Evolutionary conservation across 345 rosid species (phyloP).

Genomic region (Cardiospermum halicacabum): DNA sequence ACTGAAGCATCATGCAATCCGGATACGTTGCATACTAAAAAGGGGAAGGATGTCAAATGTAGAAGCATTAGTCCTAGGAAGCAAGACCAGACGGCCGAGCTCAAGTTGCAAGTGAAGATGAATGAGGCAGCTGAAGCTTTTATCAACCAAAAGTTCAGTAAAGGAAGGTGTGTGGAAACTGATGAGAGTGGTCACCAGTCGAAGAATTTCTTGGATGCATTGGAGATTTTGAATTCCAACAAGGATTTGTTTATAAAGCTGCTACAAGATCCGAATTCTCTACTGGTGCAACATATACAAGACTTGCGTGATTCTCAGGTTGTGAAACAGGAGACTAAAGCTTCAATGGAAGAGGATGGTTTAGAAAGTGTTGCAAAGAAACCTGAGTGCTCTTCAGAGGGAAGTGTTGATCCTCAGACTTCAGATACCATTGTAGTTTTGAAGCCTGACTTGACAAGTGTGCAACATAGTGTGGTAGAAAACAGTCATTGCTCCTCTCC

Average conservation of each 20-base stretch:
- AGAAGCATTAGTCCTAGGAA: constrained; percentile 7
- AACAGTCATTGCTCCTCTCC: constrained; percentile 18
- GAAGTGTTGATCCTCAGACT: constrained; percentile 15
- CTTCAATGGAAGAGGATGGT: constrained; percentile 9
- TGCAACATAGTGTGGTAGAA: constrained; percentile 23
- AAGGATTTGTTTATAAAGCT: constrained; percentile 60
- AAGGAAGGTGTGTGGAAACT: constrained; percentile 21
- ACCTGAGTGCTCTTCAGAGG: constrained; percentile 11
- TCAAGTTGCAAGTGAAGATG: constrained; percentile 42
- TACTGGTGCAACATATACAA: constrained; percentile 49
- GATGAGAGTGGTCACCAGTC: constrained; percentile 29
- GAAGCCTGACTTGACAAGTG: constrained; percentile 38
- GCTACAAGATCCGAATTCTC: constrained; percentile 71
- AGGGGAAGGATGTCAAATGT: constrained; percentile 15
- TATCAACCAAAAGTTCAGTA: constrained; percentile 39
- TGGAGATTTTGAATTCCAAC: constrained; percentile 62
- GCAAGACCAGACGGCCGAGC: constrained; percentile 27
- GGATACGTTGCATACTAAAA: constrained; percentile 19
- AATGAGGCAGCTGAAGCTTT: constrained; percentile 55
- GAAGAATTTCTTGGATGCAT: constrained; percentile 65
- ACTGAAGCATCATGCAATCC: constrained; percentile 19
- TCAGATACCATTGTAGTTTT: constrained; percentile 40
- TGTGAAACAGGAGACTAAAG: constrained; percentile 17
- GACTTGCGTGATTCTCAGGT: constrained; percentile 43
- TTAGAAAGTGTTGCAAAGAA: constrained; percentile 12